Base-by-base conservation (phyloP, 306 rosid species). In the Echinosophora koreensis region DNA sequence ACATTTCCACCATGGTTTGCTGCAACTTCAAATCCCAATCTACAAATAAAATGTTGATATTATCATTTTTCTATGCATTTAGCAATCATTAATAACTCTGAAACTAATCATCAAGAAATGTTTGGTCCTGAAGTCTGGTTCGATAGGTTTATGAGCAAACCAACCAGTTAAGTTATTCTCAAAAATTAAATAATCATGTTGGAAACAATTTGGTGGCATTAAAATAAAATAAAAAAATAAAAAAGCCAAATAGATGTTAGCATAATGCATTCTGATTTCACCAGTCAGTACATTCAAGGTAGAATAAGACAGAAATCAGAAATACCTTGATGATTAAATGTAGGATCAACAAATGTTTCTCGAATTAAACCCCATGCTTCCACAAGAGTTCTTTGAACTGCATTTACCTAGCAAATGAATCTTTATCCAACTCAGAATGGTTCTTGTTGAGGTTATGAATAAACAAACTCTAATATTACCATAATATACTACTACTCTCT, bases 311-410 rank as follows among this genome's bases (percentile, higher is more conserved):
- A 22, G 71, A 77, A 60, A 18, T 1, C 3, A 37, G 14, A 77
- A 76, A 37, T 82, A 95, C 98, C 98, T 95, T 92, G 98, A 86
- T 95, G 92, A 84, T 95, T 95, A 84, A 65, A 95, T 34, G 98
- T 95, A 35, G 98, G 98, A 62, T 95, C 97, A 50, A 95, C 82
- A 28, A 95, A 95, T 46, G 98, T 89, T 85, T 95, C 98, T 52
- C 97, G 87, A 71, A 95, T 92, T 81, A 95, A 88, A 80, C 98
- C 96, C 98, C 98, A 95, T 73, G 98, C 95, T 79, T 95, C 98
- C 81, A 95, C 97, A 49, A 95, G 96, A 76, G 98, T 95, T 85
- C 97, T 91, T 73, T 95, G 98, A 74, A 92, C 98, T 80, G 90
- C 88, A 85, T 95, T 95, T 86, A 95, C 98, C 98, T 93, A 72